A percentile compares a stretch with the other conserved stretches of the same genome.
Evolutionary conservation across 768 basidiomycete genomes (phyloP).

Genomic region (Kondoa subrosea): DNA sequence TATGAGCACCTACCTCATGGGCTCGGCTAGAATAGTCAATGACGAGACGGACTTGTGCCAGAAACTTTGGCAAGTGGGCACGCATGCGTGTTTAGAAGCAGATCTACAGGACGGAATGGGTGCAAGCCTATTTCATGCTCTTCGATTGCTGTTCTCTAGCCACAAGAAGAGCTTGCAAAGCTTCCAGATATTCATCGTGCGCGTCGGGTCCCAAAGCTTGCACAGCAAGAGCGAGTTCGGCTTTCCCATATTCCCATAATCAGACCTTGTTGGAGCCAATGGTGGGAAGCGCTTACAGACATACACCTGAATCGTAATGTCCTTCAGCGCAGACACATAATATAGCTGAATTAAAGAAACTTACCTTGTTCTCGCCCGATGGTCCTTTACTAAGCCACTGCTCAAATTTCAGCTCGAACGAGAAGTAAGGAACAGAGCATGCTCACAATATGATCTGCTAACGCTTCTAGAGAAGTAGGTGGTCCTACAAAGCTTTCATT

Average conservation of each 20-base stretch:
- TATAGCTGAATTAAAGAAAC: neutral
- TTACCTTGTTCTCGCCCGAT: neutral
- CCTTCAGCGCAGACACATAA: neutral
- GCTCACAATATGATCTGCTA: neutral
- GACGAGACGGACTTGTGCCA: neutral
- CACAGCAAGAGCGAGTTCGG: neutral
- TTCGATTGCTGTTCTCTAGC: neutral
- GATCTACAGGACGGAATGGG: neutral
- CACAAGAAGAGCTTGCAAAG: neutral
- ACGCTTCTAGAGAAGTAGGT: neutral
- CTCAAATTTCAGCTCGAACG: neutral
- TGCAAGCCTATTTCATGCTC: neutral
- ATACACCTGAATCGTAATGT: neutral
- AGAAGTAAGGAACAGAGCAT: neutral
- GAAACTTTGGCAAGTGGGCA: neutral
- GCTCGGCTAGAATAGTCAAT: too few species aligned
- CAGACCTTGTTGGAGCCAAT: neutral
- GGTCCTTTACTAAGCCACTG: neutral
- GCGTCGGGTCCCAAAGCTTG: neutral
- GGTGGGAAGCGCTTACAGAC: neutral
- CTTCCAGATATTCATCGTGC: constrained; percentile 4
- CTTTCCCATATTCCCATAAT: neutral
- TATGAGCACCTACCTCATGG: too few species aligned
- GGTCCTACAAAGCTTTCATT: neutral
- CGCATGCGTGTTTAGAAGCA: neutral